phyloP scores from a whole-genome alignment of 2,329 filamentous ascomycete genomes.

The Boeremia exigua region DNA sequence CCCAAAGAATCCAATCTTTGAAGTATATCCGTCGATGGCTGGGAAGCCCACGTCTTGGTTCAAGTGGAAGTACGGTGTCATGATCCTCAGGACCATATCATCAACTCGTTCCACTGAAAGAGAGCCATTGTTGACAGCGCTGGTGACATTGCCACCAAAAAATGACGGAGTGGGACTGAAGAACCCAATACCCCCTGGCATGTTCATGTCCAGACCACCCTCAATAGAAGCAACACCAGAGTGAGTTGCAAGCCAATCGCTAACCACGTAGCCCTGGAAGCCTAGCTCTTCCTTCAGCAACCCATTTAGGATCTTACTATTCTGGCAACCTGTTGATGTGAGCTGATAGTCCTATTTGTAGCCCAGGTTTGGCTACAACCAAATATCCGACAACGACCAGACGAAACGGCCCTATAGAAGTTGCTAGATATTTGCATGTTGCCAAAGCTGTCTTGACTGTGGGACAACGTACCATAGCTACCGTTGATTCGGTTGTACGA shows the following conservation, averaged over 20 bases:
- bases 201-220: conserved; percentile 58
- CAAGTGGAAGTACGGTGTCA: conserved; percentile 54
- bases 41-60: conserved; percentile 48
- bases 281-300: conserved; percentile 60
- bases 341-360: neutral
- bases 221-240: conserved; percentile 51
- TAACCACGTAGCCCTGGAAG: conserved; percentile 56
- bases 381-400: no score
- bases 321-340: conserved; percentile 34
- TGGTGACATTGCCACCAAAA: conserved; percentile 49
- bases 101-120: conserved; percentile 49
- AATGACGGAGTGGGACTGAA: conserved; percentile 23
- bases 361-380: no score
- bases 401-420: no score
- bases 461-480: conserved; percentile 10
- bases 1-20: conserved; percentile 28
- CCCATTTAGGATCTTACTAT: conserved; percentile 54
- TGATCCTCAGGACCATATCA: conserved; percentile 55
- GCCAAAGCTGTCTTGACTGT: no score
- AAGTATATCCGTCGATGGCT: conserved; percentile 40
- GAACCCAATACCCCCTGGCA: conserved; percentile 44
- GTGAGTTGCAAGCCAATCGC: conserved; percentile 46
- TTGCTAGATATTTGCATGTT: neutral
- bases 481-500: conserved; percentile 48
- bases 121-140: conserved; percentile 48